Percentiles rank a stretch among this genome's conserved stretches.
These are phyloP conservation scores for Tricholoma hemisulphureum DNA, from an alignment of 768 basidiomycete species.

Conservation along the genomic window DNA sequence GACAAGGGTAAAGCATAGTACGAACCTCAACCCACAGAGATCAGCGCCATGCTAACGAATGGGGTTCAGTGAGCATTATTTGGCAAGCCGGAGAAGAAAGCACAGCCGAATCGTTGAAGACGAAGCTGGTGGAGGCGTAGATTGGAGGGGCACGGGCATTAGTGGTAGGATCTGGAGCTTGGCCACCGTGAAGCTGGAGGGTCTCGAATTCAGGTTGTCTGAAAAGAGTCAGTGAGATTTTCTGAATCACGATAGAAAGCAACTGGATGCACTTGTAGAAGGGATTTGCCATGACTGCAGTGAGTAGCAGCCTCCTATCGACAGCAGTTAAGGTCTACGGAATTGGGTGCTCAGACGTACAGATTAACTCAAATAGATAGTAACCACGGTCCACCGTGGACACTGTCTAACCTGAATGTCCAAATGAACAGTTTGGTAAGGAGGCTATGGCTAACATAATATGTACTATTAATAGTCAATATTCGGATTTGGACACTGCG, in stretches of 20 bases:
- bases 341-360: neutral
- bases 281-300: slow-evolving; percentile 34
- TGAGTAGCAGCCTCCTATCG: no score
- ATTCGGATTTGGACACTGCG: no score
- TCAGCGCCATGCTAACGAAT: slow-evolving; percentile 61
- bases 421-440: no score
- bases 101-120: slow-evolving; percentile 69
- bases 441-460: no score
- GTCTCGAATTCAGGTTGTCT: slow-evolving; percentile 76
- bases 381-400: no score
- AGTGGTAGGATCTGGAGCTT: slow-evolving; percentile 58
- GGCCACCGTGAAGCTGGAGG: slow-evolving; percentile 76
- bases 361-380: no score
- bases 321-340: neutral
- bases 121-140: slow-evolving; percentile 69
- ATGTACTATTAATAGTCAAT: no score
- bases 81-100: slow-evolving; percentile 14
- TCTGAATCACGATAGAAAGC: neutral
- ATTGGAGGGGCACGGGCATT: slow-evolving; percentile 78
- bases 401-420: no score
- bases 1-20: neutral
- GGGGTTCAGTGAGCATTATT: neutral
- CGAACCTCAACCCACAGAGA: slow-evolving; percentile 57
- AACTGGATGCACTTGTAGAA: slow-evolving; percentile 37
- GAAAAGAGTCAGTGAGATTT: neutral